Base-by-base conservation (phyloP, 257 asterid species). In the Solanum medicagineum region DNA sequence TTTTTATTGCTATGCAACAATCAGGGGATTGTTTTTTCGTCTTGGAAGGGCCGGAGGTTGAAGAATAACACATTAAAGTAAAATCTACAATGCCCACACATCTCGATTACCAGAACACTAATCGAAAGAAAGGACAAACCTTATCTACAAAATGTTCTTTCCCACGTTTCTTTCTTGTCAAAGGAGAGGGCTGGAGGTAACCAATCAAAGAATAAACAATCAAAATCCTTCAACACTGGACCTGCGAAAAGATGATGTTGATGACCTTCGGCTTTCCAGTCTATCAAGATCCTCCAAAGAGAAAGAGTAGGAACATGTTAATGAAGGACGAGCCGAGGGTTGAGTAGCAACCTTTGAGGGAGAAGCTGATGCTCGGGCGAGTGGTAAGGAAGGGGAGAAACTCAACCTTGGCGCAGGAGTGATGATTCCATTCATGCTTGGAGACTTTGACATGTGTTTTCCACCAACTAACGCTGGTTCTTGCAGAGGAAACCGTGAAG, bases 401-500 rank as follows among this genome's bases (percentile, higher is more conserved):
- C 81, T 91, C n/a, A 91, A 88, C 85, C 88, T 90, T 19, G 95
- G 92, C 16, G 89, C 81, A 3, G 91, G 90, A 26, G 92, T 83
- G 81, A 92, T 70, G 75, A 95, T 94, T 70, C 94, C 95, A 53
- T 94, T 94, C 81, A 95, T 87, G 88, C 99, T 95, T 42, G 97
- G 95, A 4, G 99, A 95, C 84, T 93, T 92, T 24, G 85, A 86
- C 95, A 95, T 91, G 83, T 92, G 86, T 85, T 92, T 94, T 86
- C 92, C 95, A 79, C 92, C 90, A 53, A 92, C 84, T 13, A 93
- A 74, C 17, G 95, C 93, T 3, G 99, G 99, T 80, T 94, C 97
- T 88, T 95, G 98, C 83, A 95, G 87, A 54, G 99, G 99, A 84
- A 94, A 95, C 77, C 94, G 92, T 26, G 97, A 92, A 26, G 97